Percentiles rank a stretch among this genome's conserved stretches.
Conservation (phyloP, 441 rosid species). For the Sinapis alba region DNA sequence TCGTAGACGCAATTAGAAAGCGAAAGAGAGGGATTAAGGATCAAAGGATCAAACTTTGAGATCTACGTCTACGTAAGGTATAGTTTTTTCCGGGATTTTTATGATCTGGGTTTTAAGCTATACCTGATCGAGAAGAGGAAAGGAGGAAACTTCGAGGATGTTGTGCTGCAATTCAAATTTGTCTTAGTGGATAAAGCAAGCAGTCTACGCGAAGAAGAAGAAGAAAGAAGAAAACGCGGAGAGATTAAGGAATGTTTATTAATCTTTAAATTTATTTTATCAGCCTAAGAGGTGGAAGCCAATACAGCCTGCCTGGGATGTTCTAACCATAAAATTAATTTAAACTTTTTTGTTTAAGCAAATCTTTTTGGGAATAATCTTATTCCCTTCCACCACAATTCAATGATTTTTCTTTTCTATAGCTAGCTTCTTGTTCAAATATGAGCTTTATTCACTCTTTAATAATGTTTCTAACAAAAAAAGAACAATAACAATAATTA, state of each 20-base stretch:
- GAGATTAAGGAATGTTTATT: background rate
- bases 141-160: background rate
- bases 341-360: background rate
- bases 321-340: background rate
- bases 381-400: slow-evolving; percentile 18
- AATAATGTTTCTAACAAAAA: background rate
- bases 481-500: background rate
- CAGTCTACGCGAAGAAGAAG: slow-evolving; percentile 10
- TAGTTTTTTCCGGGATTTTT: background rate
- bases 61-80: background rate
- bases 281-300: slow-evolving; percentile 1
- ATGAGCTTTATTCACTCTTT: background rate
- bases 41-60: slow-evolving; percentile 22
- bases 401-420: background rate
- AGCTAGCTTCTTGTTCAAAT: background rate
- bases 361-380: slow-evolving; percentile 17
- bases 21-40: background rate
- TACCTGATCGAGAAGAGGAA: slow-evolving; percentile 8
- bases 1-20: slow-evolving; percentile 18
- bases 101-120: slow-evolving; percentile 26
- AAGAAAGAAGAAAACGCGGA: slow-evolving; percentile 15
- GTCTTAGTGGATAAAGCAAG: slow-evolving; percentile 24
- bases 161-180: slow-evolving; percentile 8
- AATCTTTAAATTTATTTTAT: background rate
- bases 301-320: slow-evolving; percentile 7